phyloP scores from a whole-genome alignment of 306 rosid species.

The Cucurbita moschata region DNA sequence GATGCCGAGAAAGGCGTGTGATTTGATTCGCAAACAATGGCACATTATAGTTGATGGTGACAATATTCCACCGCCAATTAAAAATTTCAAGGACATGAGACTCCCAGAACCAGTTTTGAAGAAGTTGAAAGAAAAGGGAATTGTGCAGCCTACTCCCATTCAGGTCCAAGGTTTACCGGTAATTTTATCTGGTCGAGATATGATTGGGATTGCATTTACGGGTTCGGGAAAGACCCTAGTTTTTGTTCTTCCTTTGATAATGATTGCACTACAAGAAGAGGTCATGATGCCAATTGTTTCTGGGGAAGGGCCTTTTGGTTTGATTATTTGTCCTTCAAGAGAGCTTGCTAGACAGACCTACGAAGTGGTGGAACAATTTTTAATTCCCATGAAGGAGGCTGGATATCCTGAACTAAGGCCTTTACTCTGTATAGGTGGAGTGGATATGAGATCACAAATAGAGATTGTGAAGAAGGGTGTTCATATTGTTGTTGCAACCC shows the following conservation, averaged over 20 bases:
- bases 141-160: slow-evolving; percentile 90
- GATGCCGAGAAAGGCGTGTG: slow-evolving; percentile 49
- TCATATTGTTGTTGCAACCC: slow-evolving; percentile 93
- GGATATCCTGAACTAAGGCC: slow-evolving; percentile 87
- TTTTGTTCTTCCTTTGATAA: slow-evolving; percentile 85
- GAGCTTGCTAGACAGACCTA: slow-evolving; percentile 92
- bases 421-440: slow-evolving; percentile 89
- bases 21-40: slow-evolving; percentile 75
- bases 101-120: slow-evolving; percentile 78
- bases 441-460: slow-evolving; percentile 75
- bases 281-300: slow-evolving; percentile 84
- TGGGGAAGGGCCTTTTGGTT: slow-evolving; percentile 86
- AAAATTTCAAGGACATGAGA: slow-evolving; percentile 83
- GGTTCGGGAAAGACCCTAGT: slow-evolving; percentile 87
- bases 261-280: slow-evolving; percentile 88
- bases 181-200: slow-evolving; percentile 70
- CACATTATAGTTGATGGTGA: slow-evolving; percentile 83
- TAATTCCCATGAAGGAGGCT: slow-evolving; percentile 64
- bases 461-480: slow-evolving; percentile 84
- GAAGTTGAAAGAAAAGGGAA: slow-evolving; percentile 64
- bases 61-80: slow-evolving; percentile 62
- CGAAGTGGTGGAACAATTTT: slow-evolving; percentile 72
- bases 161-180: slow-evolving; percentile 98
- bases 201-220: slow-evolving; percentile 94
- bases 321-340: slow-evolving; percentile 77